A percentile compares a stretch with the other conserved stretches of the same genome.
phyloP scores from a whole-genome alignment of 305 asterid genomes.

The Fraxinus dipetala region DNA sequence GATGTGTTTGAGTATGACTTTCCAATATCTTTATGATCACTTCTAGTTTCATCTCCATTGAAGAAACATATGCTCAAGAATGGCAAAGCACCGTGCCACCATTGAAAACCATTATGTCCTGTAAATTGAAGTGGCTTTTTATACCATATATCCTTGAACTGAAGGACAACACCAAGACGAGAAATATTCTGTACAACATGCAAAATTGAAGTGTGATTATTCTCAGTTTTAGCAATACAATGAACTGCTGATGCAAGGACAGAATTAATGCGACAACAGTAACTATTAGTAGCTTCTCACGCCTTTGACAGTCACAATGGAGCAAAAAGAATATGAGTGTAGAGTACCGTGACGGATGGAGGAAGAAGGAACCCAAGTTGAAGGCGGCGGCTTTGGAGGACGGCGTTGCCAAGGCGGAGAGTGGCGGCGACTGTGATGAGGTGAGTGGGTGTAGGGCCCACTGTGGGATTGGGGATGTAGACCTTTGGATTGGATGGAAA shows the following conservation, averaged over 20 bases:
- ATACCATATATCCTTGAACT: slow-evolving; percentile 44
- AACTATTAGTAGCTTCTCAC: not conserved
- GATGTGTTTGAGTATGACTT: slow-evolving; percentile 43
- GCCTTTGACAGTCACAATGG: not conserved
- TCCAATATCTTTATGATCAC: slow-evolving; percentile 30
- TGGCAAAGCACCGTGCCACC: slow-evolving; percentile 46
- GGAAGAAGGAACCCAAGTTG: slow-evolving; percentile 37
- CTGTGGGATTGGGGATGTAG: slow-evolving; percentile 29
- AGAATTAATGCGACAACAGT: not conserved
- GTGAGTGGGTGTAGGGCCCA: slow-evolving; percentile 39
- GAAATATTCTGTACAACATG: slow-evolving; percentile 46
- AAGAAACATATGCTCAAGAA: slow-evolving; percentile 54
- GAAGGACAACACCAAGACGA: slow-evolving; percentile 46
- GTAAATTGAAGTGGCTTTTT: slow-evolving; percentile 48
- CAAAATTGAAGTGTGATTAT: slow-evolving; percentile 25
- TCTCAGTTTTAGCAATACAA: slow-evolving; percentile 16
- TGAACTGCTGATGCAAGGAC: slow-evolving; percentile 11
- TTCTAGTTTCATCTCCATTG: slow-evolving; percentile 49
- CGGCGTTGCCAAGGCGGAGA: slow-evolving; percentile 50
- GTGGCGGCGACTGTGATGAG: slow-evolving; percentile 41
- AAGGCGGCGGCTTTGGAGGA: slow-evolving; percentile 46
- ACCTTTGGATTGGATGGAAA: slow-evolving; percentile 36
- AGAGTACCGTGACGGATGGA: slow-evolving; percentile 50
- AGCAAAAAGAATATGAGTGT: not conserved
- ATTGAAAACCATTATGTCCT: slow-evolving; percentile 43